A percentile compares a stretch with the other conserved stretches of the same genome.
Conservation (phyloP, 257 asterid species). For the Lycium ferocissimum region DNA sequence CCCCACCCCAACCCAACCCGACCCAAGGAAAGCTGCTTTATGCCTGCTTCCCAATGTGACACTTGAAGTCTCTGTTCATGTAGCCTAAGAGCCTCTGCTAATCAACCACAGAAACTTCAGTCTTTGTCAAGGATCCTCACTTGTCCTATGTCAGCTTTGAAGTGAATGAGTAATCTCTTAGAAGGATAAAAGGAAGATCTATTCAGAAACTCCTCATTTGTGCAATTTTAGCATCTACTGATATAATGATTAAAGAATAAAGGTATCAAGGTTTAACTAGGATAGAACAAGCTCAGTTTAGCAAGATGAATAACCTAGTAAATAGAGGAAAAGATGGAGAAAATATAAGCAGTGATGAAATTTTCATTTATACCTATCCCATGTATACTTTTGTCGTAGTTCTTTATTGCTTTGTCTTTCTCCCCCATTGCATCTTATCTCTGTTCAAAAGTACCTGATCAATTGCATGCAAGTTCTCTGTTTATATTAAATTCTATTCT, state of each 20-base stretch:
- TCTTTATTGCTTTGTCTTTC: neutral
- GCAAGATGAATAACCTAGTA: neutral
- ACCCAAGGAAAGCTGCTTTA: neutral
- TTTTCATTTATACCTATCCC: neutral
- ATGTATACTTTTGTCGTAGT: neutral
- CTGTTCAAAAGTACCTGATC: neutral
- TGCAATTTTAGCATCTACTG: neutral
- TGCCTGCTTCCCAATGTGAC: neutral
- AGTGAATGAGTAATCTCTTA: slow-evolving; percentile 18
- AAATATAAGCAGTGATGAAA: slow-evolving; percentile 1
- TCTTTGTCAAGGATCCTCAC: neutral
- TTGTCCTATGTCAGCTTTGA: neutral
- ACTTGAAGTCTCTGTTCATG: neutral
- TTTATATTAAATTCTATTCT: neutral
- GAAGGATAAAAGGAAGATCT: neutral
- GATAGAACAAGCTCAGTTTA: slow-evolving; percentile 20
- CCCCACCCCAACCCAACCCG: neutral
- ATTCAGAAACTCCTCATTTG: neutral
- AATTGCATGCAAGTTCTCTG: neutral
- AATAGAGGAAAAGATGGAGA: slow-evolving; percentile 17
- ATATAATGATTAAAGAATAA: slow-evolving; percentile 1
- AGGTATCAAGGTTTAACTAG: neutral
- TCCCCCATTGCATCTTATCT: neutral
- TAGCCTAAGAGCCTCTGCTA: neutral
- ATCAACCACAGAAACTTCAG: slow-evolving; percentile 11